Conservation (phyloP, 2,329 filamentous ascomycete species). For the Capronia epimyces region DNA sequence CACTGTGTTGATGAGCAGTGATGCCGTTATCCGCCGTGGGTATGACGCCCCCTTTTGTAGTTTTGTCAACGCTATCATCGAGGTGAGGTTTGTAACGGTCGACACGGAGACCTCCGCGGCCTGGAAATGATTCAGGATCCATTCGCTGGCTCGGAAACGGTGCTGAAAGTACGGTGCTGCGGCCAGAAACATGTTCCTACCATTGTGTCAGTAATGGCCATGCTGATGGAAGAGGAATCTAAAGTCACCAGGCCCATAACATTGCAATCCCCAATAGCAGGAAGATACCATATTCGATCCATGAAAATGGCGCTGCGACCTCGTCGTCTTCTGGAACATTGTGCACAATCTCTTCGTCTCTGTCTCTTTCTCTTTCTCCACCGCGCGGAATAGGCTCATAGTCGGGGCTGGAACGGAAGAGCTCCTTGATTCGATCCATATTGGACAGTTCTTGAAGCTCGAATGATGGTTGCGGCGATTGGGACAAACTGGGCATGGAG, state of each 20-base stretch:
- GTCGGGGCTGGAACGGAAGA: slow-evolving; percentile 32
- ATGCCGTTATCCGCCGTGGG: slow-evolving; percentile 72
- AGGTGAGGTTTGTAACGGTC: slow-evolving; percentile 71
- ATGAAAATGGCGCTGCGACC: slow-evolving; percentile 58
- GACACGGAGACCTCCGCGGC: slow-evolving; percentile 82
- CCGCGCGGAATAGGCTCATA: slow-evolving; percentile 31
- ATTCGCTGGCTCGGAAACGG: slow-evolving; percentile 66
- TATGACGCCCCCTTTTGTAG: slow-evolving; percentile 81
- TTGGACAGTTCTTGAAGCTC: slow-evolving; percentile 24
- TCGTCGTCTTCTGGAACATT: slow-evolving; percentile 11
- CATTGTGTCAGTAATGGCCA: slow-evolving; percentile 1
- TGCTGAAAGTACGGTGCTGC: slow-evolving; percentile 87
- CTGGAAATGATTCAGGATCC: slow-evolving; percentile 77
- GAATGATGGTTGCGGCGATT: slow-evolving; percentile 10
- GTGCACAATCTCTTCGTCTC: slow-evolving; percentile 18
- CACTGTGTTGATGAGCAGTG: slow-evolving; percentile 69
- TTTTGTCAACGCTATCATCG: slow-evolving; percentile 71
- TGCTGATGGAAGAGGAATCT: too few species aligned
- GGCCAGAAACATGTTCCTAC: slow-evolving; percentile 96
- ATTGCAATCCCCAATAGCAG: slow-evolving; percentile 81
- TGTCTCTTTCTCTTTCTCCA: slow-evolving; percentile 17
- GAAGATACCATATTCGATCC: slow-evolving; percentile 81
- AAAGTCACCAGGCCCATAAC: slow-evolving; percentile 85
- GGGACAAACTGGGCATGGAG: slow-evolving; percentile 8
- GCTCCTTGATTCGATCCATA: slow-evolving; percentile 36